phyloP scores from a whole-genome alignment of 805 yeast species.

The Yueomyces sinensis region DNA sequence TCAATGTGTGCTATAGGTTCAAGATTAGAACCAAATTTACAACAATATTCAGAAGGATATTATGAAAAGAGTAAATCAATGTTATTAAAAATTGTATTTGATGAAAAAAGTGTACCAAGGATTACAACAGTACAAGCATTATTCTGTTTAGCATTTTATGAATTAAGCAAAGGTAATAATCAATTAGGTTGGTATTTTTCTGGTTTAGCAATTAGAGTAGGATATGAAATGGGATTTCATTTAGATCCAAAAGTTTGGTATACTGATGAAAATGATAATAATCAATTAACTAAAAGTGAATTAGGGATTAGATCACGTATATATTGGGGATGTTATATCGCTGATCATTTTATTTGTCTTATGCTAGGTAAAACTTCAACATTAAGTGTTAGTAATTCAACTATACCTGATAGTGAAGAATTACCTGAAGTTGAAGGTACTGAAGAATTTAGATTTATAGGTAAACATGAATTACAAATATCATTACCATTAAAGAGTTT shows the following conservation, averaged over 20 bases:
- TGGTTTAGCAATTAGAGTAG: constrained; percentile 52
- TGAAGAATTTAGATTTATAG: constrained; percentile 37
- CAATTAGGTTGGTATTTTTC: constrained; percentile 51
- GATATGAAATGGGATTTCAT: constrained; percentile 52
- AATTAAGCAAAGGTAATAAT: constrained; percentile 45
- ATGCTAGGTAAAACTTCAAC: constrained; percentile 46
- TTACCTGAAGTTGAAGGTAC: constrained; percentile 51
- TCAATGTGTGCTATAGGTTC: constrained; percentile 51
- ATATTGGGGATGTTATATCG: constrained; percentile 55
- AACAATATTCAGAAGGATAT: constrained; percentile 29
- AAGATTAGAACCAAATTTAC: constrained; percentile 31
- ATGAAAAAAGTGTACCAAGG: constrained; percentile 27
- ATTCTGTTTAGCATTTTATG: constrained; percentile 46
- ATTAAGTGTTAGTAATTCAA: constrained; percentile 41
- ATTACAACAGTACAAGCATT: constrained; percentile 47
- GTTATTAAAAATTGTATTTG: constrained; percentile 27
- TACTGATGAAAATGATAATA: constrained; percentile 20
- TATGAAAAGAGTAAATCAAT: constrained; percentile 34
- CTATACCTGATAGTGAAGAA: constrained; percentile 45
- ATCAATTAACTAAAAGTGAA: constrained; percentile 34
- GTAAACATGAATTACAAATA: constrained; percentile 20
- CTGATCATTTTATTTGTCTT: constrained; percentile 49
- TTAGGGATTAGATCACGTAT: constrained; percentile 44
- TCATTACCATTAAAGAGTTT: constrained; percentile 30
- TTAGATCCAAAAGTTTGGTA: constrained; percentile 50